These are phyloP conservation scores for Cladosporium phlei DNA, from an alignment of 2,329 filamentous ascomycete genomes.

Conservation along the genomic window DNA sequence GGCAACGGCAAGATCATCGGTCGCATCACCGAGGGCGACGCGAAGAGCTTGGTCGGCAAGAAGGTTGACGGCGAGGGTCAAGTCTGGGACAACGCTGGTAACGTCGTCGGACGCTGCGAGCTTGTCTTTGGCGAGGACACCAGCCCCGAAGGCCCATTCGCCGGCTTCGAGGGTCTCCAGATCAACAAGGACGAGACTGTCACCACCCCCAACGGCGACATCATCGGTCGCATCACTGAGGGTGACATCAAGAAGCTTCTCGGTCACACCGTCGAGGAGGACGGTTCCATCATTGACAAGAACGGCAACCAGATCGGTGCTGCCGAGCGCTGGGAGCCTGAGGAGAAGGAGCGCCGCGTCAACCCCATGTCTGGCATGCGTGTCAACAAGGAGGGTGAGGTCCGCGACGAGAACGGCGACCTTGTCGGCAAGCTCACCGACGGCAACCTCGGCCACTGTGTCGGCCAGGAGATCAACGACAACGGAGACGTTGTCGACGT, in stretches of 20 bases:
- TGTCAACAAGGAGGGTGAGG: constrained; percentile 52
- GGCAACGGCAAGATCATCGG: constrained; percentile 55
- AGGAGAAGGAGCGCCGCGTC: constrained; percentile 51
- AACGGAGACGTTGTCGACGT: constrained; percentile 50
- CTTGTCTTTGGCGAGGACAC: constrained; percentile 50
- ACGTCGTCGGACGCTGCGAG: constrained; percentile 56
- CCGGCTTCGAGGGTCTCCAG: constrained; percentile 53
- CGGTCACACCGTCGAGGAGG: constrained; percentile 48
- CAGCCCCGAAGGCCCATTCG: constrained; percentile 54
- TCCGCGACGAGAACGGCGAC: constrained; percentile 49
- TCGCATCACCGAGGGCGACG: constrained; percentile 54
- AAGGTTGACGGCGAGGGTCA: constrained; percentile 60
- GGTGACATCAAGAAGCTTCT: constrained; percentile 49
- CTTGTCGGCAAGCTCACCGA: constrained; percentile 47
- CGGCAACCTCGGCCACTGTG: constrained; percentile 49
- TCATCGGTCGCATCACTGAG: constrained; percentile 47
- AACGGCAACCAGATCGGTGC: constrained; percentile 51
- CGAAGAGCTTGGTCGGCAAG: constrained; percentile 53
- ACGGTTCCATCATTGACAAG: constrained; percentile 51
- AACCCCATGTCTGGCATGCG: constrained; percentile 56
- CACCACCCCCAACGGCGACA: constrained; percentile 41
- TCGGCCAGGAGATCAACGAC: constrained; percentile 50
- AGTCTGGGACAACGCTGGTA: constrained; percentile 60
- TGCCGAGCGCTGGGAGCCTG: constrained; percentile 50
- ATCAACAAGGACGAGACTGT: constrained; percentile 57